Percentiles rank a stretch among this genome's conserved stretches.
Conservation (phyloP, 2,329 filamentous ascomycete genomes). For the Fusarium sacchari region DNA sequence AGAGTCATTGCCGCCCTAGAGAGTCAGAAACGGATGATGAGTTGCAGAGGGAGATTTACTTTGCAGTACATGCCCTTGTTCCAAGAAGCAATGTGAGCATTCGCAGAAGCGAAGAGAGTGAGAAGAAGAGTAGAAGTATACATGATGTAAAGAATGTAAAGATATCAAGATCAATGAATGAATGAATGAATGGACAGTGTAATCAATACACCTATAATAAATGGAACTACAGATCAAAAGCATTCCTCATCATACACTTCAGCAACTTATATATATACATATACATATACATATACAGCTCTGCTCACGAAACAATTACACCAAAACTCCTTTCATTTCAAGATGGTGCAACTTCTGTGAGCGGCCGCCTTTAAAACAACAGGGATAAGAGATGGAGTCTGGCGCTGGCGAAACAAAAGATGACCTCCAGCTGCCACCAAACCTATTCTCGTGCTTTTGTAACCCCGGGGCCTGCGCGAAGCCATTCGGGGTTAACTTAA, state of each 20-base stretch:
- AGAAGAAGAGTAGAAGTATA: conserved; percentile 34
- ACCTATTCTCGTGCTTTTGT: background rate
- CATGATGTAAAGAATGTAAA: conserved; percentile 22
- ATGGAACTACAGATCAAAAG: conserved; percentile 6
- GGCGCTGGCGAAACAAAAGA: conserved; percentile 29
- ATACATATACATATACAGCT: conserved; percentile 12
- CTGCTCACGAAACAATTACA: background rate
- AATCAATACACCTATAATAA: conserved; percentile 37
- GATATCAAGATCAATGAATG: background rate
- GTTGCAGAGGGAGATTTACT: background rate
- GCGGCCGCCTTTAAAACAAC: conserved; percentile 30
- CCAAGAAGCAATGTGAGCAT: conserved; percentile 43
- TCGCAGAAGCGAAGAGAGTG: conserved; percentile 32
- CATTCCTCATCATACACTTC: background rate
- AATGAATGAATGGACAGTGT: conserved; percentile 27
- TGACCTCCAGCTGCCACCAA: background rate
- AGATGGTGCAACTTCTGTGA: conserved; percentile 14
- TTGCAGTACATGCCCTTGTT: conserved; percentile 45
- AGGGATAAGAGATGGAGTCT: conserved; percentile 7
- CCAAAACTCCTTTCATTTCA: conserved; percentile 37
- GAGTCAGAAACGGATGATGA: background rate
- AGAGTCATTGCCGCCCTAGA: conserved; percentile 46
- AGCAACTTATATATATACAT: conserved; percentile 2
- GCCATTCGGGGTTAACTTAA: conserved; percentile 10
- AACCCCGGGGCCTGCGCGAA: background rate